Evolutionary conservation across 139 green algal genomes (phyloP).

Genomic region (Ettlia oleoabundans): DNA sequence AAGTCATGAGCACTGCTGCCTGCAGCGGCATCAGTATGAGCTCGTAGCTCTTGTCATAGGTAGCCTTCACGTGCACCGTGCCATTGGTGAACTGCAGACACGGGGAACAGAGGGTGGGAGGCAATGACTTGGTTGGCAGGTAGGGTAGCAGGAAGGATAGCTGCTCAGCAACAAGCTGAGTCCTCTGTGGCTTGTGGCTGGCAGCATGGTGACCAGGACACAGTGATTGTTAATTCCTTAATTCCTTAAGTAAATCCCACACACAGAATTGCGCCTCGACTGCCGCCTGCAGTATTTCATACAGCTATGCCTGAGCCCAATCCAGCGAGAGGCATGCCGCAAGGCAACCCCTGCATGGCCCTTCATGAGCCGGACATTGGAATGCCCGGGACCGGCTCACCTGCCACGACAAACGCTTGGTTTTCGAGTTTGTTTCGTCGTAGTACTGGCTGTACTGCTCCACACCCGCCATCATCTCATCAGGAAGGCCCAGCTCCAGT

Average conservation of each 20-base stretch:
- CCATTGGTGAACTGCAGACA: conserved; percentile 83
- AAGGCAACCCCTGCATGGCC: no score
- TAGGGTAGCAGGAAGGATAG: neutral
- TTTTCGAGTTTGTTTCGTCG: conserved; percentile 76
- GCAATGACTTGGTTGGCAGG: neutral
- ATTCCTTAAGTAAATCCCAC: no score
- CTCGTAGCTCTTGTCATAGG: conserved; percentile 92
- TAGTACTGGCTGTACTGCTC: conserved; percentile 90
- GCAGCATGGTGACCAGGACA: no score
- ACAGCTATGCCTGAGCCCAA: no score
- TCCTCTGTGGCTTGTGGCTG: no score
- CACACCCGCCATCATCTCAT: conserved; percentile 88
- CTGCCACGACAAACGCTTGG: conserved; percentile 90
- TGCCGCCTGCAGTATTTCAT: no score
- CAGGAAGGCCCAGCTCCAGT: conserved; percentile 88
- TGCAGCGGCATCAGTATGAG: conserved; percentile 88
- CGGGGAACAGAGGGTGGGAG: neutral
- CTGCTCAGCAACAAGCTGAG: no score
- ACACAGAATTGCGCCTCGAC: no score
- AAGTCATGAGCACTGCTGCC: conserved; percentile 86
- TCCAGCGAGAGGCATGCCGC: no score
- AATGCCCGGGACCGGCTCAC: conserved; percentile 14
- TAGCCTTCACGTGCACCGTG: conserved; percentile 77
- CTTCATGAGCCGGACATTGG: no score
- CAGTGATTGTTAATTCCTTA: no score